Base-by-base conservation (phyloP, 805 yeast genomes). In the Myxozyma vanderwaltii region DNA sequence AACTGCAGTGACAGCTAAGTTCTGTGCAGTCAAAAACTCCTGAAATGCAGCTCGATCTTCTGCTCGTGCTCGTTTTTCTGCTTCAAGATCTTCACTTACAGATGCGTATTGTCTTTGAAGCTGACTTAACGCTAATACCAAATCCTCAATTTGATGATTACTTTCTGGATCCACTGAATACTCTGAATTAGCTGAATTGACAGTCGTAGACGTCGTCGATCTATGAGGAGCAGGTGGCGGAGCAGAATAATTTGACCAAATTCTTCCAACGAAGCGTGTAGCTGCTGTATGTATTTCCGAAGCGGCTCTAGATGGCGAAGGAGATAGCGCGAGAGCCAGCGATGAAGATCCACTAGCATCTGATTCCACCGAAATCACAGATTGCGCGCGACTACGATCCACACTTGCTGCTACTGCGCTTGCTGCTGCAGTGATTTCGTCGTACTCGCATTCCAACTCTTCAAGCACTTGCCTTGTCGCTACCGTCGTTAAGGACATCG, bases 101-200 rank as follows among this genome's bases (percentile, higher is more conserved):
- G 51, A 36, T 2, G 59, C 64, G 39, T 65, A 67, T 27, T 62
- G 54, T 46, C 56, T 59, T 46, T 64, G 68, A 3, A 64, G 48
- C 23, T 38, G 39, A 19, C 64, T 56, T 23, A 64, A 35, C 5
- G 68, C 66, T 10, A 57, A 12, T 15, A 61, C 61, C 2, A 64
- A 60, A 8, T 63, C 68, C 33, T 64, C 67, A 35, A 65, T 61
- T 45, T 63, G 67, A 13, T 33, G 44, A 35, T 63, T 64, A 26
- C 59, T 41, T 31, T 63, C 66, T 6, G 35, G 21, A n/a, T 51
- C 45, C 21, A 47, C 5, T 39, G 45, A n/a, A 19, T 46, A 38
- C 43, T 38, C 43, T 38, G 43, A n/a, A 19, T 38, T 19, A 13
- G 45, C 38, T 15, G 21, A 35, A 21, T 13, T 27, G 21, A 8